These are phyloP conservation scores for Datura wrightii DNA, from an alignment of 257 asterid species.

Conservation along the genomic window DNA sequence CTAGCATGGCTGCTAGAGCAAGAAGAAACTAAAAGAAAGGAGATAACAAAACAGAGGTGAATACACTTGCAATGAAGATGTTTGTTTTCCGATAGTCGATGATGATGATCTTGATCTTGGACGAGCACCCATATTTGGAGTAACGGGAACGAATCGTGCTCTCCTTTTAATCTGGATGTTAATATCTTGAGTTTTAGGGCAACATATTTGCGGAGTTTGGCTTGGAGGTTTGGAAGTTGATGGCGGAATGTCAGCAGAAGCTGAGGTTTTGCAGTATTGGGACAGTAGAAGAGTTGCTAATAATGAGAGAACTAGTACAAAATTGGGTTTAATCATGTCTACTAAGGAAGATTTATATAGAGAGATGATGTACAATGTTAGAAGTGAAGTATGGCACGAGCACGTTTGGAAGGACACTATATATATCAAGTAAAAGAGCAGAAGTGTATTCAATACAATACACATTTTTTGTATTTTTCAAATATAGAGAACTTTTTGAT, in stretches of 20 bases:
- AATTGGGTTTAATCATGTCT: constrained; percentile 22
- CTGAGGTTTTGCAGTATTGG: background rate
- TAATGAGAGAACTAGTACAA: background rate
- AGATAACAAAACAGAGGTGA: constrained; percentile 26
- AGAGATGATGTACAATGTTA: background rate
- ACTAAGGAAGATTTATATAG: background rate
- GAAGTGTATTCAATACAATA: constrained; percentile 16
- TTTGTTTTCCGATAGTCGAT: constrained; percentile 20
- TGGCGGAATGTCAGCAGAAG: background rate
- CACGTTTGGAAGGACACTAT: background rate
- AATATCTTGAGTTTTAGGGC: constrained; percentile 11
- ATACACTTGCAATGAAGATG: constrained; percentile 23
- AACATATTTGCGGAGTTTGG: background rate
- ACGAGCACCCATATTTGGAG: background rate
- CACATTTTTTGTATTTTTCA: background rate
- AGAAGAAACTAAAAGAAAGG: constrained; percentile 1
- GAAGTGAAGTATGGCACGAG: background rate
- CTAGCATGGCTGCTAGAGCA: constrained; percentile 25
- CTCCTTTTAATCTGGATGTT: constrained; percentile 24
- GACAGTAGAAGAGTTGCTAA: background rate
- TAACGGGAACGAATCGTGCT: background rate
- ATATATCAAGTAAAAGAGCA: constrained; percentile 11
- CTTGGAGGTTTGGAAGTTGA: background rate
- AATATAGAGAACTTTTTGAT: background rate
- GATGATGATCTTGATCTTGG: constrained; percentile 11